Conservation (phyloP, 2,329 filamentous ascomycete genomes). For the Simplicillium sp. region DNA sequence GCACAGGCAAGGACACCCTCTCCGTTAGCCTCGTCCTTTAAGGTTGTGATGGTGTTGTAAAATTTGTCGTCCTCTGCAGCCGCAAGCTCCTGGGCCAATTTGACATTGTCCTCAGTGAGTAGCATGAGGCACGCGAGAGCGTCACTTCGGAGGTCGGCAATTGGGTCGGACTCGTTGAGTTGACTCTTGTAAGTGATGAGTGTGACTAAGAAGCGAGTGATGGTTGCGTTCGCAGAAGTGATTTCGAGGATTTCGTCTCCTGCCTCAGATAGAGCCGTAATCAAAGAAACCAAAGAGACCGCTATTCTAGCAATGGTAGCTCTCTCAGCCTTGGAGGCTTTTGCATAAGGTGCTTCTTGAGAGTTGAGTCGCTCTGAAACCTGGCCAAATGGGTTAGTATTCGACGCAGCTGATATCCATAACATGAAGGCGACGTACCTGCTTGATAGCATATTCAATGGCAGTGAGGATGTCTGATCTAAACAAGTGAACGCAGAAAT, state of each 20-base stretch:
- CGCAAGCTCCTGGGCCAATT: constrained; percentile 42
- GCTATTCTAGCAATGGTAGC: constrained; percentile 43
- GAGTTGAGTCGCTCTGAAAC: constrained; percentile 31
- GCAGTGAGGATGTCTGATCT: constrained; percentile 52
- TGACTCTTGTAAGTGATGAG: constrained; percentile 32
- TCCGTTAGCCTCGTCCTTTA: constrained; percentile 37
- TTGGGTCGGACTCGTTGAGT: constrained; percentile 31
- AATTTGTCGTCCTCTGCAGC: constrained; percentile 34
- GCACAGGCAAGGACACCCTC: constrained; percentile 49
- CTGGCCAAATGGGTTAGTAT: too few species aligned
- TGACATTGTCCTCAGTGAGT: constrained; percentile 49
- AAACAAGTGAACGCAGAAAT: constrained; percentile 58
- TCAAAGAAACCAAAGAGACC: constrained; percentile 41
- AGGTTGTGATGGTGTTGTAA: constrained; percentile 37
- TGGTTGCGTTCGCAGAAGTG: constrained; percentile 36
- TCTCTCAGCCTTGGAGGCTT: constrained; percentile 43
- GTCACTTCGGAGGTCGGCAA: constrained; percentile 31
- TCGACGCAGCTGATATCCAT: too few species aligned
- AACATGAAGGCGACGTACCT: constrained; percentile 32
- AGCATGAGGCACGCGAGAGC: constrained; percentile 45
- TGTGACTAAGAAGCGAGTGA: constrained; percentile 45
- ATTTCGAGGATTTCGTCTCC: constrained; percentile 50
- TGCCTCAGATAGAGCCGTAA: constrained; percentile 46
- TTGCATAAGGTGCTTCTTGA: constrained; percentile 31
- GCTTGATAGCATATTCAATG: constrained; percentile 44